Evolutionary conservation across 495 filamentous ascomycete species (phyloP), one percentile per base, ranked within the genome.

Genomic region (Neurospora discreta): DNA sequence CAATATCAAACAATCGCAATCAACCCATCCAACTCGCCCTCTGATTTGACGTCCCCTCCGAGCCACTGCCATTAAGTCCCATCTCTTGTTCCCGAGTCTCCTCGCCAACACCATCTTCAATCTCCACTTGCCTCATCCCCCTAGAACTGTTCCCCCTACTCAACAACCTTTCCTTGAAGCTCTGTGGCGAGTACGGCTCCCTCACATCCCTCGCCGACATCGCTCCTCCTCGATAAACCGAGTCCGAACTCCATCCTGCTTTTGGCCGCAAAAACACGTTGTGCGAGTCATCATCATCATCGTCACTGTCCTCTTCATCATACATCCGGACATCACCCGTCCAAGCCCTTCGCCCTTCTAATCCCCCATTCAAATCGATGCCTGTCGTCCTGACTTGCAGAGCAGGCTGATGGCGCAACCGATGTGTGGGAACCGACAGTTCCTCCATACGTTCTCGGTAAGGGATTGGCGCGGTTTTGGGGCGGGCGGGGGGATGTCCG

Each of bases 111-210:
- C 52, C 26, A 36, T 23, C 46, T 11, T 58, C 46, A 6, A 26
- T 23, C 10, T 15, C 11, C n/a, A 46, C 3, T 42, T 68, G 60
- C 33, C 52, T 44, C 41, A 69, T 33, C 33, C 41, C 33, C 67
- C 52, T 44, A 72, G 20, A 26, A 0, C 5, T 26, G 15, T 23
- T 26, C 46, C 46, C 46, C 1, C 42, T 69, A 46, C 73, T 75
- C 72, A 78, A 58, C 39, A 77, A 69, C 72, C 77, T 68, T 70
- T 77, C 71, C 36, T 75, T 77, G 23, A 78, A 78, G 18, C 74
- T 76, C 58, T 78, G 76, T 13, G 77, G 77, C 41, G 77, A 78
- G 39, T 75, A 78, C 10, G 71, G 30, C 16, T 71, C 73, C 2
- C 67, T 71, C 2, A 23, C 69, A 13, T 65, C 52, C 15, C 42